Conservation (phyloP, 2,329 filamentous ascomycete species). For the Fusarium continuum region DNA sequence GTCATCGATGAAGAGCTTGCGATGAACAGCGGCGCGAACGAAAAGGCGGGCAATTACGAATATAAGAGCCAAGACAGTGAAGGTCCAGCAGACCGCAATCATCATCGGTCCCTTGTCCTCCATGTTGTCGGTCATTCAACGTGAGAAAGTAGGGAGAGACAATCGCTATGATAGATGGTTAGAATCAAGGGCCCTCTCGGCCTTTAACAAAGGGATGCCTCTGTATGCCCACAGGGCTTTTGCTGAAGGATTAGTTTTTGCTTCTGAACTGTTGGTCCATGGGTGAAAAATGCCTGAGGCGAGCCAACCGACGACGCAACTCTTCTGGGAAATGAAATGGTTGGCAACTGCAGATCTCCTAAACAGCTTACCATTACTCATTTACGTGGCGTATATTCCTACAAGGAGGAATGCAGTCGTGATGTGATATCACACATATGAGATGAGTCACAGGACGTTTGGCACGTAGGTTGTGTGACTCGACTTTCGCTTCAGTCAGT, state of each 20-base stretch:
- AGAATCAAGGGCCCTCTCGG: too few relatives aligned
- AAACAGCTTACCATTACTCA: neutral
- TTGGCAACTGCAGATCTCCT: neutral
- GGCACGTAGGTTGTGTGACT: too few relatives aligned
- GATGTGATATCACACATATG: too few relatives aligned
- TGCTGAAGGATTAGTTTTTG: neutral
- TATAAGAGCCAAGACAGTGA: conserved; percentile 22
- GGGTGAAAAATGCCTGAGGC: neutral
- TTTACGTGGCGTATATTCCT: neutral
- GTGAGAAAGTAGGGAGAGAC: too few relatives aligned
- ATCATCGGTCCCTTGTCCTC: conserved; percentile 31
- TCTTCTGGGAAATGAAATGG: neutral
- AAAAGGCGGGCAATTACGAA: conserved; percentile 25
- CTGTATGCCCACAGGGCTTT: too few relatives aligned
- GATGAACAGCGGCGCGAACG: conserved; percentile 15
- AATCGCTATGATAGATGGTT: too few relatives aligned
- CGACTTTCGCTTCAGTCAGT: too few relatives aligned
- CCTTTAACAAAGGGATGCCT: too few relatives aligned
- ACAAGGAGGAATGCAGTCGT: too few relatives aligned
- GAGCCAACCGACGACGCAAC: neutral
- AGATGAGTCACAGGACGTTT: too few relatives aligned
- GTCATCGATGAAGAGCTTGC: conserved; percentile 27
- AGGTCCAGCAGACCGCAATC: conserved; percentile 26
- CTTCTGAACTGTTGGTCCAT: neutral
- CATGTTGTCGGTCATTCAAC: neutral